Base-by-base conservation (phyloP, 257 asterid species). In the Catharanthus roseus region DNA sequence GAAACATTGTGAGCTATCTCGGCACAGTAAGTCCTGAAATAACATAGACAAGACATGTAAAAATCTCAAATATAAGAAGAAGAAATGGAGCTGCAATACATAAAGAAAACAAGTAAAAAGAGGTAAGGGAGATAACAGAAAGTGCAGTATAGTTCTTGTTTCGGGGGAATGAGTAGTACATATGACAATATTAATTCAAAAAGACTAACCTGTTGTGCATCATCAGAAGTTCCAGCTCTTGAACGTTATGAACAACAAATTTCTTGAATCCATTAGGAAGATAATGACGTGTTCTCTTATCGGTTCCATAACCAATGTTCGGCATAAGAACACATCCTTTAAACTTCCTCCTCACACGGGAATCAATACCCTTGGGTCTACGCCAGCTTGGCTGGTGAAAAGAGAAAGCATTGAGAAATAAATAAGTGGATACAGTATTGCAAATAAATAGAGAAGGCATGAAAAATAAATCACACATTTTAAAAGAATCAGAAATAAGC, bases 201-300 rank as follows among this genome's bases (percentile, higher is more conserved):
- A 23, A 16, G 18, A 57, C 21, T 23, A 29, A 83, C 87, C 87
- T 83, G 85, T 83, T 83, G 78, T 83, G 87, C 87, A 83, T 83
- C 85, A 83, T 83, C 77, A 83, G 61, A 60, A 83, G 74, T 78
- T 83, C 87, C 58, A 83, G 73, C 36, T 83, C 87, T 28, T 75
- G 58, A 55, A 75, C 80, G 34, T 83, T 83, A 65, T 83, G 85
- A 61, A 83, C 87, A n/a, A 83, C 78, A 50, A 83, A 83, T 31
- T 83, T 83, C 72, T 83, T 83, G 53, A 83, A 83, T 24, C 87
- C 87, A 41, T 83, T 83, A n/a, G 87, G 87, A 18, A 83, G 84
- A 72, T 74, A 79, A 44, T 79, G 83, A 21, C 86, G 77, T 26
- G 86, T 82, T 66, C 76, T 79, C 78, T 82, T 82, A 70, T 82